Percentiles rank a stretch among this genome's conserved stretches.
phyloP scores from a whole-genome alignment of 2,329 filamentous ascomycete genomes.

The Akanthomyces muscarius region DNA sequence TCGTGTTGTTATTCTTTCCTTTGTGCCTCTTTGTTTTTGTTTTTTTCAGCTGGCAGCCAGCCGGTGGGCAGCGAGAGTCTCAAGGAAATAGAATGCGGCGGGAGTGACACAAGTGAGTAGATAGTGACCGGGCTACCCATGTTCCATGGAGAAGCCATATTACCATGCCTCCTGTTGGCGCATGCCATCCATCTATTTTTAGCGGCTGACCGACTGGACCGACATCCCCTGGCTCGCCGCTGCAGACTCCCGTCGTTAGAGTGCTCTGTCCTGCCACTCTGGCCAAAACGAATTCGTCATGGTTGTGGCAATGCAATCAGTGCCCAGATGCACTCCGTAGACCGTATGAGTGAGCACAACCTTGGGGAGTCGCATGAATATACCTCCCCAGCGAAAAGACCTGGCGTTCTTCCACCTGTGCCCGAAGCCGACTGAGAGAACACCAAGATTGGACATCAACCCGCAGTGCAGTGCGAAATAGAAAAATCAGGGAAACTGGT shows the following conservation, averaged over 20 bases:
- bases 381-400: background rate
- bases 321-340: background rate
- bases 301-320: conserved; percentile 4
- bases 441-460: background rate
- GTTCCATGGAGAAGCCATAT: background rate
- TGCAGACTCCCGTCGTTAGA: background rate
- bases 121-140: background rate
- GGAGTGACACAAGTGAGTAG: too few relatives aligned
- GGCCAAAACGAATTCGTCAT: background rate
- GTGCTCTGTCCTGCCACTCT: background rate
- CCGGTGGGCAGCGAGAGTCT: too few relatives aligned
- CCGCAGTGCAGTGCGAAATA: too few relatives aligned
- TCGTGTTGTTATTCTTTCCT: too few relatives aligned
- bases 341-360: background rate
- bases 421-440: background rate
- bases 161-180: background rate
- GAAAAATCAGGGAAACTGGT: background rate
- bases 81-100: too few relatives aligned
- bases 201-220: background rate
- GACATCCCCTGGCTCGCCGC: background rate
- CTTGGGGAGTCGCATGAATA: background rate
- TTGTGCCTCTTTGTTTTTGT: too few relatives aligned
- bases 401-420: background rate
- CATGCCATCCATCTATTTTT: conserved; percentile 6
- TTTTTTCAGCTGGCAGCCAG: too few relatives aligned